These are phyloP conservation scores for Malassezia sp. DNA, from an alignment of 1,284 basidiomycete species.

Conservation along the genomic window DNA sequence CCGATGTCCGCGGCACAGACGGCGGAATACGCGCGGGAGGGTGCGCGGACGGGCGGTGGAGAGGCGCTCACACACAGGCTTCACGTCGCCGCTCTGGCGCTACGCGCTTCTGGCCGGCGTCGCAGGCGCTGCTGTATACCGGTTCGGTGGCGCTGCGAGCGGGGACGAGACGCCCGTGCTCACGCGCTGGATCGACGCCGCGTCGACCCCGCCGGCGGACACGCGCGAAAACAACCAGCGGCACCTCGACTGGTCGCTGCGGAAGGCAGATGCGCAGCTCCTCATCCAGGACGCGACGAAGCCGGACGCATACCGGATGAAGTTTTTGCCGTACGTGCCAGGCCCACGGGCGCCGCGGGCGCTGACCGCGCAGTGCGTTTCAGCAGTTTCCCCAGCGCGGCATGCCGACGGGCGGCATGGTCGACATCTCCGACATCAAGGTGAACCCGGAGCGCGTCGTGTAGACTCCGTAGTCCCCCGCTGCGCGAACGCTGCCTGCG, in stretches of 20 bases:
- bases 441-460: slow-evolving; percentile 13
- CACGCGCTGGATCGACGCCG: slow-evolving; percentile 4
- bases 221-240: slow-evolving; percentile 5
- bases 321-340: slow-evolving; percentile 9
- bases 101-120: not conserved
- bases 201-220: slow-evolving; percentile 1
- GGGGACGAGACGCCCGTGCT: slow-evolving; percentile 3
- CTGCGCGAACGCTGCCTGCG: not conserved
- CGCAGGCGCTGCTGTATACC: not conserved
- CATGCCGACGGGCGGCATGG: slow-evolving; percentile 6
- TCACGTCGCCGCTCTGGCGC: slow-evolving; percentile 13
- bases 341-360: not conserved
- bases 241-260: slow-evolving; percentile 13
- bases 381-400: slow-evolving; percentile 14
- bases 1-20: slow-evolving; percentile 14
- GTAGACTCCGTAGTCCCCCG: not conserved
- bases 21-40: slow-evolving; percentile 14
- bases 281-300: slow-evolving; percentile 16
- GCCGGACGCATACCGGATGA: slow-evolving; percentile 11
- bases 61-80: slow-evolving; percentile 3
- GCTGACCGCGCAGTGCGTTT: slow-evolving; percentile 9
- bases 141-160: not conserved
- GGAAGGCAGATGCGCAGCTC: slow-evolving; percentile 14
- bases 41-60: no score
- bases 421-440: slow-evolving; percentile 11